Evolutionary conservation across 2,329 filamentous ascomycete species (phyloP).

Genomic region (Aspergillus intermedius): DNA sequence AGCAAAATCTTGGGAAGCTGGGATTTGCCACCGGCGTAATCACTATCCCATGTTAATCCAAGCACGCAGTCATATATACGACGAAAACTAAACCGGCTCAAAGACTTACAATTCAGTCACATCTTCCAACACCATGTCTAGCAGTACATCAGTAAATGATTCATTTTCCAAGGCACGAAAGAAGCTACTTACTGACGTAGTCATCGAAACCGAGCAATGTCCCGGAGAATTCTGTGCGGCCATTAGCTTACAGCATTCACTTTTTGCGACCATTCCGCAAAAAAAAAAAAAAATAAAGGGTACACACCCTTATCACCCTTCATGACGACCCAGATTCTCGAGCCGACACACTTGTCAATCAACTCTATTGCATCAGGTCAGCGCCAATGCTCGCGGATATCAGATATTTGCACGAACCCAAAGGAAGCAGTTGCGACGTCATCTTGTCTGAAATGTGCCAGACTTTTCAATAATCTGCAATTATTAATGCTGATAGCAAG

Average conservation of each 20-base stretch:
- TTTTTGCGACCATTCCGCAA: not conserved
- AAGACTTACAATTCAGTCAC: constrained; percentile 83
- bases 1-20: constrained; percentile 91
- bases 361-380: constrained; percentile 58
- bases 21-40: constrained; percentile 80
- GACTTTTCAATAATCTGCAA: not conserved
- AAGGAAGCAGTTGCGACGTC: constrained; percentile 67
- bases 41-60: constrained; percentile 48
- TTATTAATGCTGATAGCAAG: not conserved
- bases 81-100: not conserved
- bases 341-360: constrained; percentile 98
- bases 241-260: constrained; percentile 8
- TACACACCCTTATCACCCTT: constrained; percentile 82
- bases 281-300: not conserved
- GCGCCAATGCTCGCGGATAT: constrained; percentile 3
- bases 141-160: constrained; percentile 9
- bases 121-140: constrained; percentile 97
- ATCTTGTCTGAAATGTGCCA: constrained; percentile 34
- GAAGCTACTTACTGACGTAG: constrained; percentile 84
- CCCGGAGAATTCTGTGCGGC: constrained; percentile 75
- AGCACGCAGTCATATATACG: no score
- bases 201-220: constrained; percentile 95
- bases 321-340: constrained; percentile 98
- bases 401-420: constrained; percentile 46
- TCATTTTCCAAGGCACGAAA: not conserved